Conservation (phyloP, 2,329 filamentous ascomycete genomes). For the Gremmenia infestans region DNA sequence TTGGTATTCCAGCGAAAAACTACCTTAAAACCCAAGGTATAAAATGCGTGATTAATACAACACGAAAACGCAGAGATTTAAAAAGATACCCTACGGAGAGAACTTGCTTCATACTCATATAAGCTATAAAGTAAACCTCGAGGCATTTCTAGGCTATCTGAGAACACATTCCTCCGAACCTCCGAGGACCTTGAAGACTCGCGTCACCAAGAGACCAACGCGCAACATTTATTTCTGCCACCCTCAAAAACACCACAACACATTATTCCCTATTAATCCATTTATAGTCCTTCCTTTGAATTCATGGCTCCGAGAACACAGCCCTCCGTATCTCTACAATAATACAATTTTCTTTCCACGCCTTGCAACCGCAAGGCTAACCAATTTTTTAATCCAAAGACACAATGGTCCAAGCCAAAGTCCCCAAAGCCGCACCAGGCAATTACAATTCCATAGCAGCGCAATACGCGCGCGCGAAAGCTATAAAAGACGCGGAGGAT, state of each 20-base stretch:
- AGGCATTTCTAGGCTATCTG: too few relatives aligned
- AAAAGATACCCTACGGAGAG: too few relatives aligned
- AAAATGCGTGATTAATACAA: too few relatives aligned
- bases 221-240: too few relatives aligned
- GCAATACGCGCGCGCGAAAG: constrained; percentile 30
- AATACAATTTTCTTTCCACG: neutral
- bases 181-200: too few relatives aligned
- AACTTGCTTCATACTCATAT: too few relatives aligned
- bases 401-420: constrained; percentile 17
- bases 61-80: too few relatives aligned
- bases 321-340: neutral
- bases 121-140: too few relatives aligned
- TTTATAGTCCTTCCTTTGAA: neutral
- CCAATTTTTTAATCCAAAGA: neutral
- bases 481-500: constrained; percentile 25
- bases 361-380: neutral
- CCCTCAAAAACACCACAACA: neutral
- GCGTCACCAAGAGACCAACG: too few relatives aligned
- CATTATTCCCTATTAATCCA: neutral
- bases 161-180: too few relatives aligned
- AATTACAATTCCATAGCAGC: constrained; percentile 27
- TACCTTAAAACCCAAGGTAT: too few relatives aligned
- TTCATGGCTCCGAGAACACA: neutral
- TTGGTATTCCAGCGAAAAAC: too few relatives aligned
- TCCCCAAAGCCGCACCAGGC: constrained; percentile 27